Base-by-base conservation (phyloP, 805 yeast genomes). In the Metschnikowia sp. region DNA sequence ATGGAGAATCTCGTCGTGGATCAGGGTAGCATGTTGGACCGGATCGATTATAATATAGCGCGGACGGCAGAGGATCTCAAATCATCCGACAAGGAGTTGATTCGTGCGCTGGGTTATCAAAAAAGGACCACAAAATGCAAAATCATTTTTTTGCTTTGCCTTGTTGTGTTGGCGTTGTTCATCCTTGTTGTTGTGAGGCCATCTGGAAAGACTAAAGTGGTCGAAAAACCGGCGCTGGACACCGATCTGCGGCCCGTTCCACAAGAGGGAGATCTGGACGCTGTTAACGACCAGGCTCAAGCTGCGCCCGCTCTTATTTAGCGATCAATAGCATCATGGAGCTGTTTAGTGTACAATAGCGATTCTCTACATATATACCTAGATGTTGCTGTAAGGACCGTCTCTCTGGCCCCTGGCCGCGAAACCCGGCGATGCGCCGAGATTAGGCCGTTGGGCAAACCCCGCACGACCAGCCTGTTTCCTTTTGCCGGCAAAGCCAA, bases 21-120 rank as follows among this genome's bases (percentile, higher is more conserved):
- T 60, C 99, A 94, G 67, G 99, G 99, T 1, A 88, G 97, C 0
- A 77, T 94, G 38, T 74, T 94, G 50, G 99, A 94, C 66, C 74
- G 97, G 55, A 92, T 94, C 47, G 99, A 92, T 66, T 94, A 92
- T 64, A 94, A 94, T 62, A 69, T 94, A 49, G 86, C 85, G 51
- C 83, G 82, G 50, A 85, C 96, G n/a, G 84, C 81, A 2, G 80
- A 80, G 32, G 86, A 89, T 54, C 78, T 92, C 49, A 81, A 83
- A 58, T 77, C 75, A 34, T 94, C 97, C 0, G 88, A 87, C 50
- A 79, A 81, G 51, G 94, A 94, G 66, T 70, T 94, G 51, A 72
- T 76, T 9, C 76, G 82, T 55, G 97, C 97, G 0, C 83, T 86
- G 39, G 68, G 72, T 12, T 88, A 92, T 68, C 98, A 94, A 60